Conservation (phyloP, 2,329 filamentous ascomycete genomes). For the Aureobasidium sp. region DNA sequence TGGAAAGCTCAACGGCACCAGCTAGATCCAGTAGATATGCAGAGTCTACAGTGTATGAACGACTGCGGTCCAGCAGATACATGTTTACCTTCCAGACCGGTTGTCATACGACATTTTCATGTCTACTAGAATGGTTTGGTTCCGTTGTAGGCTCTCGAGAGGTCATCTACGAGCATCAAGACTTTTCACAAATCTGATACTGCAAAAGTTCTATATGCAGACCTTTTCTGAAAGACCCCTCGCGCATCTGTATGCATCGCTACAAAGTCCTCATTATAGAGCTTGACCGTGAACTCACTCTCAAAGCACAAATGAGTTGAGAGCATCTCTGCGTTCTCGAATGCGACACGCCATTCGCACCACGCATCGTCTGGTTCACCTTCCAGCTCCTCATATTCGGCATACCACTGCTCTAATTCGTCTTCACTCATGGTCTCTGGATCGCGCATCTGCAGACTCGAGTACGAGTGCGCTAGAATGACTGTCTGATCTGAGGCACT, state of each 20-base stretch:
- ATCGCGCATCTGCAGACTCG: background rate
- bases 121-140: too few relatives aligned
- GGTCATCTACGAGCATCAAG: too few relatives aligned
- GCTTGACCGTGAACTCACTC: background rate
- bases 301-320: background rate
- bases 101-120: too few relatives aligned
- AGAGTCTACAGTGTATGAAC: too few relatives aligned
- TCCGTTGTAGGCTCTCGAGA: too few relatives aligned
- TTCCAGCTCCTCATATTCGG: background rate
- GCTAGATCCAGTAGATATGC: background rate
- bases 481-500: background rate
- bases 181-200: too few relatives aligned
- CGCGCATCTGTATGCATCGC: background rate
- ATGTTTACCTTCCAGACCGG: too few relatives aligned
- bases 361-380: background rate
- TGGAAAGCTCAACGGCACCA: slow-evolving; percentile 15
- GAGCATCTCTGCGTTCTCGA: background rate
- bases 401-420: background rate
- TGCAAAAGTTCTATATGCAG: background rate
- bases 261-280: background rate
- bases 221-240: background rate
- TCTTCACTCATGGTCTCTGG: background rate
- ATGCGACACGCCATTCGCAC: background rate
- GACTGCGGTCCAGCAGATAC: too few relatives aligned
- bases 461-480: background rate